Conservation (phyloP, 306 rosid genomes). For the Cucumis melo region DNA sequence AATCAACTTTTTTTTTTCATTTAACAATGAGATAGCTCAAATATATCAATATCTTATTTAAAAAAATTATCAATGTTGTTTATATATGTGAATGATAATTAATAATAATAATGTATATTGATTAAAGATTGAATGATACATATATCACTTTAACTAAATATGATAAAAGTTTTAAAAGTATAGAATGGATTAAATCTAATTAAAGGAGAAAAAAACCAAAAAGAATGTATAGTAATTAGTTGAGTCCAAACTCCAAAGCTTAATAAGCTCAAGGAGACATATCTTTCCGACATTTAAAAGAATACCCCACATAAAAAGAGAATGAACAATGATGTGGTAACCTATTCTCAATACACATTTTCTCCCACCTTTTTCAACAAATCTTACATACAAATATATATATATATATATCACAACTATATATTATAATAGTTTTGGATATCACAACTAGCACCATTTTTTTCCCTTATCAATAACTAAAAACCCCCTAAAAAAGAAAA, state of each 20-base stretch:
- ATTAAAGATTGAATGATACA: no score
- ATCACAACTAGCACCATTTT: no score
- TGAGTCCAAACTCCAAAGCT: not conserved
- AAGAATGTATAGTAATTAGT: not conserved
- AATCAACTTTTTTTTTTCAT: no score
- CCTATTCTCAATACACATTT: slow-evolving; percentile 3
- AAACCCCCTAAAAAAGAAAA: not conserved
- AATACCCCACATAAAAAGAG: not conserved
- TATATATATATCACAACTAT: no score
- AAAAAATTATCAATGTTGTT: no score
- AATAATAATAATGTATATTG: no score
- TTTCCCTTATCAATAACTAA: not conserved
- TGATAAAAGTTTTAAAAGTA: not conserved
- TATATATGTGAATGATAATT: no score
- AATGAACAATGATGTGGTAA: not conserved
- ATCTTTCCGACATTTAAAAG: not conserved
- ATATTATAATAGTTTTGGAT: no score
- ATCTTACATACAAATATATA: no score
- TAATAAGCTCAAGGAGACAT: not conserved
- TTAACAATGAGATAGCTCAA: no score
- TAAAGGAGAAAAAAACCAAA: not conserved
- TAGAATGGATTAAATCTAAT: not conserved
- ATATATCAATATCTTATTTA: no score
- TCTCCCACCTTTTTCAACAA: not conserved
- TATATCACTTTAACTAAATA: no score